Percentiles rank a stretch among this genome's conserved stretches.
Evolutionary conservation across 352 stramenopile species (phyloP).

Genomic region (Globisporangium lucens): DNA sequence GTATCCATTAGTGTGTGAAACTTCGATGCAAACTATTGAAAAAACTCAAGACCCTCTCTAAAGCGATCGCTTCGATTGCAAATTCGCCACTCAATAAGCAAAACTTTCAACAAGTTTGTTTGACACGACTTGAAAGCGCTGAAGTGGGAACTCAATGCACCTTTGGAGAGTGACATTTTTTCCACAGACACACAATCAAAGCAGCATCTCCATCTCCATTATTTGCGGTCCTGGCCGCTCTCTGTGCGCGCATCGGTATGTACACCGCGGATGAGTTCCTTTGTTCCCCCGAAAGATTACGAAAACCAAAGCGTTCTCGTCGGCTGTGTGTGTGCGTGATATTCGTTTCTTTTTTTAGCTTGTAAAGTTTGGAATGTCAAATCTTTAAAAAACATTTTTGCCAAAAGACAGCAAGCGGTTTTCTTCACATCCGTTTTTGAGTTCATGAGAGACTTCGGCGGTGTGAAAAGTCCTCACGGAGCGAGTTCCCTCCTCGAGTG

Average conservation of each 20-base stretch:
- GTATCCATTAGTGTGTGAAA: neutral
- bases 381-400: neutral
- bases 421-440: neutral
- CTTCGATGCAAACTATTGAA: neutral
- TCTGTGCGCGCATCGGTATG: neutral
- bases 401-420: neutral
- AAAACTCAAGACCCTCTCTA: neutral
- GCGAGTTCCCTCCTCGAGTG: neutral
- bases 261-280: slow-evolving; percentile 5
- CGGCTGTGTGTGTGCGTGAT: neutral
- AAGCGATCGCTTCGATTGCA: too few relatives aligned
- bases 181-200: neutral
- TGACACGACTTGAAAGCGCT: neutral
- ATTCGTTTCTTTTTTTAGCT: neutral
- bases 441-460: neutral
- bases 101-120: neutral
- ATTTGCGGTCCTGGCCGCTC: neutral
- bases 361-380: neutral
- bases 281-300: slow-evolving; percentile 3
- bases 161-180: neutral
- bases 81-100: neutral
- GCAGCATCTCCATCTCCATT: neutral
- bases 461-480: neutral
- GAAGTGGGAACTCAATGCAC: neutral
- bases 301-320: neutral